Evolutionary conservation across 441 rosid species (phyloP).

Genomic region (Aquilaria agallochum): DNA sequence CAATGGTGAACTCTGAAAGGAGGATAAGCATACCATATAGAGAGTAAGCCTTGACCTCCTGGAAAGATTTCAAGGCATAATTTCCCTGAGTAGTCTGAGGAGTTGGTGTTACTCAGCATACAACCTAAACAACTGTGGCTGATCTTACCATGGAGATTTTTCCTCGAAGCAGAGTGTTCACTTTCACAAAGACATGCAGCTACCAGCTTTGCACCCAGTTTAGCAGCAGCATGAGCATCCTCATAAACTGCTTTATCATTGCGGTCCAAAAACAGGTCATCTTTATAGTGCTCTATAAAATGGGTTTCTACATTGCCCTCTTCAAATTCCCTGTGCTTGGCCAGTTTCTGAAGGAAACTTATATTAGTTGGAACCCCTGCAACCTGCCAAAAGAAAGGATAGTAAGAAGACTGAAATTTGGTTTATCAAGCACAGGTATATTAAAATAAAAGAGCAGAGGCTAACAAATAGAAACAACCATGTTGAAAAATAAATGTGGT

Average conservation of each 20-base stretch:
- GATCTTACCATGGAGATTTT: slow-evolving; percentile 45
- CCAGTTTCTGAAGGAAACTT: slow-evolving; percentile 75
- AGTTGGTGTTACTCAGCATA: neutral
- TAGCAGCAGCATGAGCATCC: slow-evolving; percentile 43
- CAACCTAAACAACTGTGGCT: too few relatives aligned
- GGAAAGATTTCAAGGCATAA: slow-evolving; percentile 23
- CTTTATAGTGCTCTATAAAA: slow-evolving; percentile 80
- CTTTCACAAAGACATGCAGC: slow-evolving; percentile 73
- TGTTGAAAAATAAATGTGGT: neutral
- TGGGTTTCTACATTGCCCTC: slow-evolving; percentile 91
- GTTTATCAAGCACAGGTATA: too few relatives aligned
- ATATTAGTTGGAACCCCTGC: slow-evolving; percentile 97
- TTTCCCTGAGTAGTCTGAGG: slow-evolving; percentile 14
- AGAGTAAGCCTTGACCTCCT: slow-evolving; percentile 47
- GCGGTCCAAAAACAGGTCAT: slow-evolving; percentile 71
- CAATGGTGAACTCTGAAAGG: slow-evolving; percentile 87
- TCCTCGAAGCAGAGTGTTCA: slow-evolving; percentile 43
- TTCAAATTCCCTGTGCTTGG: slow-evolving; percentile 70
- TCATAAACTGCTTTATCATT: slow-evolving; percentile 39
- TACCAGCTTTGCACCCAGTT: slow-evolving; percentile 51
- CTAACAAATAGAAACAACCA: neutral
- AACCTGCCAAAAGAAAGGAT: slow-evolving; percentile 48
- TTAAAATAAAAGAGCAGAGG: too few relatives aligned
- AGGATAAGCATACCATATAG: slow-evolving; percentile 73
- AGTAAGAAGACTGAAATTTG: slow-evolving; percentile 5